Percentiles rank a stretch among this genome's conserved stretches.
Evolutionary conservation across 2,329 filamentous ascomycete genomes (phyloP).

Genomic region (Fusarium neocosmosporiellum): DNA sequence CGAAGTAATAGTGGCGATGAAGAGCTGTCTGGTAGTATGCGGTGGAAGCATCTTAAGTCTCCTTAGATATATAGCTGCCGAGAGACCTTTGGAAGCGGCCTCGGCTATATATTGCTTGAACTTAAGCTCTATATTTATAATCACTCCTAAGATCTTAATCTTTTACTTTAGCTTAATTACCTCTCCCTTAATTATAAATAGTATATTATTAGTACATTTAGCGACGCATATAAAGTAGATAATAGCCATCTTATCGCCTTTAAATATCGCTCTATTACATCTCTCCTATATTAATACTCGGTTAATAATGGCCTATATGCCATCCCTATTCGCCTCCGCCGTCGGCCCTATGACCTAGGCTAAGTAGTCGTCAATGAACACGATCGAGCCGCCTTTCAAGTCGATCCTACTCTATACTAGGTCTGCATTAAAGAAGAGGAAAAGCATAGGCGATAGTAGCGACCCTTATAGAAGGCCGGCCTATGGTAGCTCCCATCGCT

Average conservation of each 20-base stretch:
- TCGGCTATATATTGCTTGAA: too few relatives aligned
- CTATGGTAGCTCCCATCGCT: neutral
- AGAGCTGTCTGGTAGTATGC: neutral
- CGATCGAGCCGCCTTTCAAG: neutral
- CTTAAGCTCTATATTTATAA: too few relatives aligned
- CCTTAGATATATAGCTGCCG: neutral
- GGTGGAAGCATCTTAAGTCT: neutral
- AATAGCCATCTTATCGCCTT: too few relatives aligned
- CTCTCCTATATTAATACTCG: neutral
- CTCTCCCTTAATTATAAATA: too few relatives aligned
- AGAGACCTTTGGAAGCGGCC: too few relatives aligned
- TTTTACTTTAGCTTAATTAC: too few relatives aligned
- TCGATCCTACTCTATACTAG: neutral
- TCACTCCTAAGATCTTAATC: too few relatives aligned
- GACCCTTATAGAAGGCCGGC: conserved; percentile 2
- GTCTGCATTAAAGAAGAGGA: conserved; percentile 13
- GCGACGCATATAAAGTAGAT: too few relatives aligned
- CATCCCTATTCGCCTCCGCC: neutral
- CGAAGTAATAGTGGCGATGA: neutral
- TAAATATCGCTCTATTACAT: neutral
- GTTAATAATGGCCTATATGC: neutral
- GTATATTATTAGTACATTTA: too few relatives aligned
- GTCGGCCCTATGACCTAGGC: neutral
- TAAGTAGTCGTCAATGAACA: too few relatives aligned
- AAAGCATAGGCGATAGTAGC: neutral